A percentile compares a stretch with the other conserved stretches of the same genome.
These are phyloP conservation scores for Globisporangium rhizosaccharum DNA, from an alignment of 352 stramenopile species.

Conservation along the genomic window DNA sequence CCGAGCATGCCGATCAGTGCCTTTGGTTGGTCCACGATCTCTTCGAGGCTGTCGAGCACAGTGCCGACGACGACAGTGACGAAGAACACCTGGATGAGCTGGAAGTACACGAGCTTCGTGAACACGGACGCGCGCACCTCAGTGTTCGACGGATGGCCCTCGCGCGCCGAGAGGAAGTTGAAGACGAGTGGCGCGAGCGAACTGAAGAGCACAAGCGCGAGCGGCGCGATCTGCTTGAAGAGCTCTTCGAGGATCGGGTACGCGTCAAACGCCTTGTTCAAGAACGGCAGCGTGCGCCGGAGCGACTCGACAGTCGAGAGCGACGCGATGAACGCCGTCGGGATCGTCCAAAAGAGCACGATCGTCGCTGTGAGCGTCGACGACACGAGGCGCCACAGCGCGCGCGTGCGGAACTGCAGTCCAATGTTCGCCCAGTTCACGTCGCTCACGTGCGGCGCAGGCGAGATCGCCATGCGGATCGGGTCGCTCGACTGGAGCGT, in stretches of 20 bases:
- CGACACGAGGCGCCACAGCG: conserved; percentile 45
- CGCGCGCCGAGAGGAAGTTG: conserved; percentile 48
- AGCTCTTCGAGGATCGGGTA: conserved; percentile 54
- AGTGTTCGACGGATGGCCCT: conserved; percentile 65
- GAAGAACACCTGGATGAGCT: conserved; percentile 82
- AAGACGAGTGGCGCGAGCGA: conserved; percentile 65
- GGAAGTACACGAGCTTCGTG: conserved; percentile 76
- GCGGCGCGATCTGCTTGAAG: conserved; percentile 66
- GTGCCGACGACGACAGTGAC: conserved; percentile 73
- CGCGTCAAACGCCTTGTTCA: conserved; percentile 57
- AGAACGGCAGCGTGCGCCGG: conserved; percentile 46
- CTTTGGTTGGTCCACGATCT: conserved; percentile 69
- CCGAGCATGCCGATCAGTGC: conserved; percentile 66
- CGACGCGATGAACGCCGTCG: conserved; percentile 70
- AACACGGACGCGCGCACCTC: conserved; percentile 63
- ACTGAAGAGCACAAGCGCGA: conserved; percentile 54
- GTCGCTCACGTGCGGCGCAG: conserved; percentile 55
- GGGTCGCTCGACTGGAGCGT: conserved; percentile 56
- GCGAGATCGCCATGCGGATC: conserved; percentile 39
- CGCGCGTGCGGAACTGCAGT: conserved; percentile 40
- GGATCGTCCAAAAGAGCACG: conserved; percentile 83
- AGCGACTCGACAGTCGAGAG: conserved; percentile 67
- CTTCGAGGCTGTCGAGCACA: conserved; percentile 65
- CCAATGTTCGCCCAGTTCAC: conserved; percentile 80
- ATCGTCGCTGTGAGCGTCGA: conserved; percentile 48